Evolutionary conservation across 2,329 filamentous ascomycete species (phyloP).

Genomic region (Aspergillus novoparasiticus): DNA sequence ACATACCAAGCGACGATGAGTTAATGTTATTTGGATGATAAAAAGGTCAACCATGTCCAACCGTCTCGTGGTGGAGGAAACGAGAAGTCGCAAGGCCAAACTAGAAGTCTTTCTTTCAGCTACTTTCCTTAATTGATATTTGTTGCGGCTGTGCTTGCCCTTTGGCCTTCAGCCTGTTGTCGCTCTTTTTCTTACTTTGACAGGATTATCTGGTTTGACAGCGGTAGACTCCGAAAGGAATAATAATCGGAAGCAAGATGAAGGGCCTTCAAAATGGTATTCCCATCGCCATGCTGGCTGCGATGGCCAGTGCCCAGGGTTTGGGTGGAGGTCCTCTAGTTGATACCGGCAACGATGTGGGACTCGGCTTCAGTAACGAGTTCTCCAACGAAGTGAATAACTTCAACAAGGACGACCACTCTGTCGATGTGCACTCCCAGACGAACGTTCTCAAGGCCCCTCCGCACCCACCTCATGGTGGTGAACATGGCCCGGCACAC

Average conservation of each 20-base stretch:
- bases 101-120: neutral
- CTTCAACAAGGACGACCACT: slow-evolving; percentile 1
- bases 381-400: neutral
- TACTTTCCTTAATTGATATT: slow-evolving; percentile 12
- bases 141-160: slow-evolving; percentile 4
- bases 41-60: slow-evolving; percentile 16
- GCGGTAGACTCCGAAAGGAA: neutral
- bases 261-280: slow-evolving; percentile 40
- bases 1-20: slow-evolving; percentile 11
- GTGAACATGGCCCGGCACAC: neutral
- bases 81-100: neutral
- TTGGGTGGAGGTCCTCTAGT: slow-evolving; percentile 12
- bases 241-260: slow-evolving; percentile 27
- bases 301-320: slow-evolving; percentile 31
- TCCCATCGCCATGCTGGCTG: slow-evolving; percentile 38
- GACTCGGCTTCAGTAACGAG: neutral
- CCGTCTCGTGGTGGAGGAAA: neutral
- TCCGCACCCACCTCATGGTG: neutral
- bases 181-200: slow-evolving; percentile 12
- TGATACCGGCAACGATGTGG: slow-evolving; percentile 2
- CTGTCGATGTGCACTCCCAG: neutral
- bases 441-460: neutral
- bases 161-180: slow-evolving; percentile 13
- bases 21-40: slow-evolving; percentile 12
- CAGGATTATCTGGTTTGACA: neutral